phyloP scores from a whole-genome alignment of 1,139 yeast genomes.

The Suhomyces guaymorum region DNA sequence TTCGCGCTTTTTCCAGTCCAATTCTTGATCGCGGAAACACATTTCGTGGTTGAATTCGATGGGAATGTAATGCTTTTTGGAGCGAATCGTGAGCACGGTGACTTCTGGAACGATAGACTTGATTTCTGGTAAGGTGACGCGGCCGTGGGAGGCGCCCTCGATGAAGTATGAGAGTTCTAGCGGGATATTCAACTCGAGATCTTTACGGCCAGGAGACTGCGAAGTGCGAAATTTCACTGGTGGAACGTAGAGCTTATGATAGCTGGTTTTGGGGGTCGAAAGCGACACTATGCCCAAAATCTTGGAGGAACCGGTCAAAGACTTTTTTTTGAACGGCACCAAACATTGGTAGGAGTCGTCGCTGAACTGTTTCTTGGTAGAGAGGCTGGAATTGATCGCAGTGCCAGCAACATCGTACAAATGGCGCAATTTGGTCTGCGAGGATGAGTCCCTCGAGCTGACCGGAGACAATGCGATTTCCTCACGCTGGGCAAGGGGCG shows the following conservation, averaged over 20 bases:
- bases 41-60: slow-evolving; percentile 44
- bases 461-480: slow-evolving; percentile 17
- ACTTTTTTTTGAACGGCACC: slow-evolving; percentile 37
- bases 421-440: slow-evolving; percentile 32
- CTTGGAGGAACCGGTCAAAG: slow-evolving; percentile 37
- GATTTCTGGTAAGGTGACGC: slow-evolving; percentile 31
- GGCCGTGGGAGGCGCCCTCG: slow-evolving; percentile 17
- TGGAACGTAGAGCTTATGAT: slow-evolving; percentile 34
- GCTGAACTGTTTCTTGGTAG: slow-evolving; percentile 19
- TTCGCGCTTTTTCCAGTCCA: slow-evolving; percentile 27
- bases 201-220: no score
- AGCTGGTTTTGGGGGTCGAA: slow-evolving; percentile 37
- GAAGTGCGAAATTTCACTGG: slow-evolving; percentile 32
- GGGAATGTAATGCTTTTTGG: slow-evolving; percentile 37
- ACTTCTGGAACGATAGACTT: slow-evolving; percentile 34
- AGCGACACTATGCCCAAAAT: slow-evolving; percentile 38
- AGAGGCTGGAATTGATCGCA: slow-evolving; percentile 20
- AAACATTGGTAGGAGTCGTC: slow-evolving; percentile 36
- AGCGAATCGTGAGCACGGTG: slow-evolving; percentile 34
- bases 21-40: slow-evolving; percentile 29
- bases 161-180: slow-evolving; percentile 35
- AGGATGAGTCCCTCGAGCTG: slow-evolving; percentile 19
- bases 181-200: slow-evolving; percentile 34
- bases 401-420: slow-evolving; percentile 30
- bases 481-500: slow-evolving; percentile 9